Percentiles rank a stretch among this genome's conserved stretches.
Conservation (phyloP, 345 rosid genomes). For the Eucalyptus caleyi region DNA sequence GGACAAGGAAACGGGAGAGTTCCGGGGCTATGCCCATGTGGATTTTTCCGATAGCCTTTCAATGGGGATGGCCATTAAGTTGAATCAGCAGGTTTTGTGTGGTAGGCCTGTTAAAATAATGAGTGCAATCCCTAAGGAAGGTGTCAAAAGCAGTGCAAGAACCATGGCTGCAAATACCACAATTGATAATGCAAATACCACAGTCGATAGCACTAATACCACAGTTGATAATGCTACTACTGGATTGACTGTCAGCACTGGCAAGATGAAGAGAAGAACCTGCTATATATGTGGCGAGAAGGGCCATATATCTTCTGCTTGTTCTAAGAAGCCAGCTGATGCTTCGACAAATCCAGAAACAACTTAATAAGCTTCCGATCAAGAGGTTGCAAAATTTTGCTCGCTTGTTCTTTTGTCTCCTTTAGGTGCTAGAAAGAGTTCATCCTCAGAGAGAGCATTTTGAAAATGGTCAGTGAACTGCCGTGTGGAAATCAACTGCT, state of each 20-base stretch:
- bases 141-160: not conserved
- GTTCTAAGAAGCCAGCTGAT: conserved; percentile 25
- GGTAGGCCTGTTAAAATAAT: conserved; percentile 87
- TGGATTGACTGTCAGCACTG: conserved; percentile 7
- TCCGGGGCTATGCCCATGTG: conserved; percentile 81
- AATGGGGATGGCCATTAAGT: conserved; percentile 57
- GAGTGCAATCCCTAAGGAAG: conserved; percentile 59
- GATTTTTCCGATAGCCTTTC: conserved; percentile 63
- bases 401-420: not conserved
- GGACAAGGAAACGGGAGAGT: conserved; percentile 78
- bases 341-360: not conserved
- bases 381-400: not conserved
- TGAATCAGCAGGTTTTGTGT: conserved; percentile 56
- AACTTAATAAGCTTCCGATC: not conserved
- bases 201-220: not conserved
- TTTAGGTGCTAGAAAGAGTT: not conserved
- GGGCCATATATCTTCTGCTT: conserved; percentile 70
- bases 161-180: not conserved
- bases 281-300: conserved; percentile 80
- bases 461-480: not conserved
- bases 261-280: conserved; percentile 63
- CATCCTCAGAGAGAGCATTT: not conserved
- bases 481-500: not conserved
- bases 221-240: not conserved
- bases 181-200: not conserved